Evolutionary conservation across 148 eudicot genomes (phyloP).

Genomic region (Amaranthus cruentus): DNA sequence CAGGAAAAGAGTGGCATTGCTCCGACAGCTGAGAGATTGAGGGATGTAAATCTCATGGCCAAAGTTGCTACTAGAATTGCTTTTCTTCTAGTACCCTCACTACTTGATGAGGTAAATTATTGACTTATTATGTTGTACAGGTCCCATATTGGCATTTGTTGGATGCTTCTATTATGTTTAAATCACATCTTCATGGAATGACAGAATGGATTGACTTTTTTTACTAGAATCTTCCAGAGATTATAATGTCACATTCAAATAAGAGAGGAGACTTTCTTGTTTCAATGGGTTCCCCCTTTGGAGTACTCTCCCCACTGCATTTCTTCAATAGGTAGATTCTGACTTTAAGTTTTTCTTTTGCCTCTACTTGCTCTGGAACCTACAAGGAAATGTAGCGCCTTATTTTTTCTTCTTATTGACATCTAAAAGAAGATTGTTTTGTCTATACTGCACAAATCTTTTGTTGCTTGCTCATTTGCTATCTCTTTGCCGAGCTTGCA

Average conservation of each 20-base stretch:
- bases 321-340: constrained; percentile 76
- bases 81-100: constrained; percentile 50
- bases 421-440: neutral
- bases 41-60: constrained; percentile 37
- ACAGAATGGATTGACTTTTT: constrained; percentile 38
- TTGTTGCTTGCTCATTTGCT: neutral
- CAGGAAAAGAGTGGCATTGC: constrained; percentile 21
- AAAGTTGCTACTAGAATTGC: constrained; percentile 60
- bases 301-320: constrained; percentile 80
- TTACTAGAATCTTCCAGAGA: constrained; percentile 53
- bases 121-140: neutral
- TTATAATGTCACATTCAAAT: constrained; percentile 36
- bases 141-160: constrained; percentile 10
- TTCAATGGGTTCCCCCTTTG: constrained; percentile 96
- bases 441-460: neutral
- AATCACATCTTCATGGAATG: constrained; percentile 32
- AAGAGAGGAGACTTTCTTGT: constrained; percentile 79
- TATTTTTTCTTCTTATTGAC: neutral
- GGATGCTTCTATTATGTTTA: constrained; percentile 16
- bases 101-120: constrained; percentile 43
- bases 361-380: neutral
- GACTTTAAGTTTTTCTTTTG: constrained; percentile 4
- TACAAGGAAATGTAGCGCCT: neutral
- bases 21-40: constrained; percentile 33
- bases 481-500: neutral